These are phyloP conservation scores for Thelephora ganbajun DNA, from an alignment of 768 basidiomycete genomes.

Conservation along the genomic window DNA sequence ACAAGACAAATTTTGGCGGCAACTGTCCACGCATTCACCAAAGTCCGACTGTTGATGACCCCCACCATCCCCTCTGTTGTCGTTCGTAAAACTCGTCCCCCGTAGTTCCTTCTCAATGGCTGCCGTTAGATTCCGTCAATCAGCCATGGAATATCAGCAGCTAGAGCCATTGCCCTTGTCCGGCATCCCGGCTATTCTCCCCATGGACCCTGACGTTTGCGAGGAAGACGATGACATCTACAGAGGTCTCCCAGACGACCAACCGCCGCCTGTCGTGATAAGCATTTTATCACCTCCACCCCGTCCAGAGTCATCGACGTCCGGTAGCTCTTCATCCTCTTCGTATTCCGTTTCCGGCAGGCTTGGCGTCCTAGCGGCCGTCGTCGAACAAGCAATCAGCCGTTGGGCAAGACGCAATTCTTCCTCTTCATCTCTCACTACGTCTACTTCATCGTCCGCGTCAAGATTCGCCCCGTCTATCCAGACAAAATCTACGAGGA, in stretches of 20 bases:
- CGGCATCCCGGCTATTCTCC: constrained; percentile 1
- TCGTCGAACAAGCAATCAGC: constrained; percentile 57
- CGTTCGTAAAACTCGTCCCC: constrained; percentile 3
- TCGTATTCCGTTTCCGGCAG: constrained; percentile 21
- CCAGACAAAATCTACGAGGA: constrained; percentile 18
- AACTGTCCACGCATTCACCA: background rate
- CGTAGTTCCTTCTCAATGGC: background rate
- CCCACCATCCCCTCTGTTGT: background rate
- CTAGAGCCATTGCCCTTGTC: no score
- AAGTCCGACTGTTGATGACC: no score
- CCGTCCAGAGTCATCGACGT: constrained; percentile 14
- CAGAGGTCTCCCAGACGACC: constrained; percentile 27
- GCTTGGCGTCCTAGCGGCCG: constrained; percentile 28
- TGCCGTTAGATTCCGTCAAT: constrained; percentile 6
- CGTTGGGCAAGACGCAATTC: constrained; percentile 52
- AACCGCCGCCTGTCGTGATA: constrained; percentile 19
- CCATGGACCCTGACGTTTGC: background rate
- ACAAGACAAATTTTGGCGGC: no score
- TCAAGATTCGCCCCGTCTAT: constrained; percentile 23
- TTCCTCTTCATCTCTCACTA: constrained; percentile 27
- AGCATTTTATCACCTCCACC: constrained; percentile 7
- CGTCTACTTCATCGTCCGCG: constrained; percentile 28
- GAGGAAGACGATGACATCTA: constrained; percentile 40
- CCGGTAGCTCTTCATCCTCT: constrained; percentile 21
- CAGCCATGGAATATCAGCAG: no score